Percentiles rank a stretch among this genome's conserved stretches.
Conservation (phyloP, 805 yeast genomes). For the Sungouiozyma ichnusensis region DNA sequence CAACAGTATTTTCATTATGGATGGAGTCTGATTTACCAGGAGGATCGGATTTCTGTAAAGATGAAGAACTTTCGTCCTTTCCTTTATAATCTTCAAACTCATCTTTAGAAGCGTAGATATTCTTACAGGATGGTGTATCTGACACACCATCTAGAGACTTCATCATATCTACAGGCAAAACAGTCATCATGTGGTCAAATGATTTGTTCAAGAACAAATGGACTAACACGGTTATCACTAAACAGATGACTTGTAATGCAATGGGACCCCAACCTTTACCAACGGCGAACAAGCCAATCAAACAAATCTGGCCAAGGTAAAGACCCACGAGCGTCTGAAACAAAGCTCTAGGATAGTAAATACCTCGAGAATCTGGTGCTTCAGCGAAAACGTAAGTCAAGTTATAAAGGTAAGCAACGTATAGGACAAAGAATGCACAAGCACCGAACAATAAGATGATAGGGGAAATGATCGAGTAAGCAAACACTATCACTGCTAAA, state of each 20-base stretch:
- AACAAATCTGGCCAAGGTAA: constrained; percentile 77
- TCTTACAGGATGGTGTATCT: constrained; percentile 43
- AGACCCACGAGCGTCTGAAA: constrained; percentile 84
- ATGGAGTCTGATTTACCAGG: constrained; percentile 4
- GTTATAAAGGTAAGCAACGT: constrained; percentile 71
- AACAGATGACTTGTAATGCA: constrained; percentile 57
- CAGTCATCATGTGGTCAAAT: constrained; percentile 48
- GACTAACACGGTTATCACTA: constrained; percentile 55
- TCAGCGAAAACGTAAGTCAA: constrained; percentile 60
- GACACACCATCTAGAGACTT: constrained; percentile 62
- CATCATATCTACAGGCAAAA: constrained; percentile 65
- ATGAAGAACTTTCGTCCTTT: constrained; percentile 9
- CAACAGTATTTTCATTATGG: constrained; percentile 18
- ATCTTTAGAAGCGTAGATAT: constrained; percentile 20
- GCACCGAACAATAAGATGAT: constrained; percentile 66
- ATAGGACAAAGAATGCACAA: constrained; percentile 59
- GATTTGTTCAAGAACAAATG: constrained; percentile 59
- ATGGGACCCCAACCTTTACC: constrained; percentile 95
- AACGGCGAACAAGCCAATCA: constrained; percentile 78
- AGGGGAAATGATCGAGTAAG: constrained; percentile 72
- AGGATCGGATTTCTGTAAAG: background rate
- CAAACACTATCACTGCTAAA: constrained; percentile 56
- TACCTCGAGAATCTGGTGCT: constrained; percentile 67
- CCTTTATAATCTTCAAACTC: background rate
- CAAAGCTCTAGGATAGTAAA: constrained; percentile 77